phyloP scores from a whole-genome alignment of 2,329 filamentous ascomycete genomes.

The Curvularia sp. region DNA sequence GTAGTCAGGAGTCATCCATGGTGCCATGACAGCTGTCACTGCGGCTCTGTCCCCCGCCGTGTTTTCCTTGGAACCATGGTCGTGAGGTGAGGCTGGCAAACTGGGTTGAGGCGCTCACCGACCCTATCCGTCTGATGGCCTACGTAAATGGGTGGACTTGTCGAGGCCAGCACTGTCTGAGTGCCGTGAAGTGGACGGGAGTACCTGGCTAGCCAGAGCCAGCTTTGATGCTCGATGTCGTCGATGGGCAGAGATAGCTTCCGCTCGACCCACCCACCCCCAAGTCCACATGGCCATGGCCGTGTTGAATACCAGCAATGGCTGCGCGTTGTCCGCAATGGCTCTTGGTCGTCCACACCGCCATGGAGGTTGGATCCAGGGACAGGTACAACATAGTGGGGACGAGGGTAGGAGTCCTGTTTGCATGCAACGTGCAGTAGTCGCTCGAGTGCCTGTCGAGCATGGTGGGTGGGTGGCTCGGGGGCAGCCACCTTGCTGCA shows the following conservation, averaged over 20 bases:
- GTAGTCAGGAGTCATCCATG: constrained; percentile 10
- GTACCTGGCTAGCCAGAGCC: constrained; percentile 18
- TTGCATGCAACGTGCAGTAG: constrained; percentile 44
- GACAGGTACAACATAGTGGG: constrained; percentile 37
- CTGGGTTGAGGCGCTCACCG: constrained; percentile 3
- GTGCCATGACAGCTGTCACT: constrained; percentile 8
- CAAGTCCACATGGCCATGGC: constrained; percentile 30
- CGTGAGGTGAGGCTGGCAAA: constrained; percentile 13
- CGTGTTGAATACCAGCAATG: constrained; percentile 23
- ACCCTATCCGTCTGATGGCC: background rate
- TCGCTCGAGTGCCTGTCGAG: constrained; percentile 33
- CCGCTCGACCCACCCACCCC: constrained; percentile 22
- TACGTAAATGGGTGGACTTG: constrained; percentile 9
- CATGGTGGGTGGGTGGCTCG: constrained; percentile 30
- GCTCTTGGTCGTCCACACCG: constrained; percentile 42
- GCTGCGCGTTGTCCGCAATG: constrained; percentile 34
- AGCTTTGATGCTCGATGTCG: constrained; percentile 22
- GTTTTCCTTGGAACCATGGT: constrained; percentile 20
- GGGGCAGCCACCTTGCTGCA: constrained; percentile 28
- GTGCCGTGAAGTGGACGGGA: constrained; percentile 15
- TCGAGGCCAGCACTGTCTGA: constrained; percentile 17
- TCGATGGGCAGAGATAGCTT: constrained; percentile 22
- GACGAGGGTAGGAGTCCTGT: constrained; percentile 25
- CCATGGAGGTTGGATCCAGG: constrained; percentile 31
- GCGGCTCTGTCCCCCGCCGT: background rate